phyloP scores from a whole-genome alignment of 352 stramenopile species.

The Thalassiosira oceanica region DNA sequence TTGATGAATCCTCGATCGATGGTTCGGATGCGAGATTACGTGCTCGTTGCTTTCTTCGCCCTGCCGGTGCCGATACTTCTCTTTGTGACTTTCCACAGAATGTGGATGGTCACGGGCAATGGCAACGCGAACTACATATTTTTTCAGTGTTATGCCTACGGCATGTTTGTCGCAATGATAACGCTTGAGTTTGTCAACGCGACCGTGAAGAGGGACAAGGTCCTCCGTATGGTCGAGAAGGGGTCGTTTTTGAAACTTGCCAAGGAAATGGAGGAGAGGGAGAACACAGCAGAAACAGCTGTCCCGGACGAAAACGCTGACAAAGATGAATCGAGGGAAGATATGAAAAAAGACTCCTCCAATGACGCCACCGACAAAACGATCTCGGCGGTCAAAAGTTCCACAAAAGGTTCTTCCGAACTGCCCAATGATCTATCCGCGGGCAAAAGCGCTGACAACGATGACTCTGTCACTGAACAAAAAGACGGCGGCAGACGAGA shows the following conservation, averaged over 20 bases:
- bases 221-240: constrained; percentile 54
- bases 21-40: constrained; percentile 47
- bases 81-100: constrained; percentile 52
- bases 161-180: constrained; percentile 68
- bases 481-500: no score
- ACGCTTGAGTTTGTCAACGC: constrained; percentile 57
- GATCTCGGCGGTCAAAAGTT: no score
- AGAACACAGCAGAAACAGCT: constrained; percentile 14
- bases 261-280: constrained; percentile 33
- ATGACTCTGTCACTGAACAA: no score
- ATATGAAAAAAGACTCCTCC: no score
- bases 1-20: constrained; percentile 56
- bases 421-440: no score
- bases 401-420: no score
- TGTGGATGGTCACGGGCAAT: constrained; percentile 71
- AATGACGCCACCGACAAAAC: no score
- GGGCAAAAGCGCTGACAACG: no score
- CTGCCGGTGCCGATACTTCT: constrained; percentile 51
- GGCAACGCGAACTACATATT: constrained; percentile 81
- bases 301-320: background rate
- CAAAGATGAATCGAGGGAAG: constrained; percentile 1
- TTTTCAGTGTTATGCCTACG: constrained; percentile 79
- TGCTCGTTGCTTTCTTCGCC: constrained; percentile 49
- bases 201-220: constrained; percentile 71
- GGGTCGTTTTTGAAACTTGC: constrained; percentile 24